A percentile compares a stretch with the other conserved stretches of the same genome.
phyloP scores from a whole-genome alignment of 208 protist genomes.

The Endotrypanum monterogeii region DNA sequence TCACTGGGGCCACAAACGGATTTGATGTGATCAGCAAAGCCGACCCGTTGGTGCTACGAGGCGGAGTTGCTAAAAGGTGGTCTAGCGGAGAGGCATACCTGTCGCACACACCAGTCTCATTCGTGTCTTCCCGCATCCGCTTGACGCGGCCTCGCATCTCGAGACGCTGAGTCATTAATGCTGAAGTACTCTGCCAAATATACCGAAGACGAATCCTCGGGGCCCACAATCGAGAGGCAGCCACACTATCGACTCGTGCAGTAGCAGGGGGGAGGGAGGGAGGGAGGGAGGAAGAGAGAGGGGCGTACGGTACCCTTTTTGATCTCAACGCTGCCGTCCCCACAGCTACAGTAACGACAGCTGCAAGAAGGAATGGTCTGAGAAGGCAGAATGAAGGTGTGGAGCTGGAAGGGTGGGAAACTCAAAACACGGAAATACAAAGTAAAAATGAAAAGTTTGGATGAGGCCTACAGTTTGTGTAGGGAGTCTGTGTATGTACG shows the following conservation, averaged over 20 bases:
- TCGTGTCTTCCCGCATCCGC: conserved; percentile 20
- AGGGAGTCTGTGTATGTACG: neutral
- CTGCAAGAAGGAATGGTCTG: neutral
- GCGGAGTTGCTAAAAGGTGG: conserved; percentile 33
- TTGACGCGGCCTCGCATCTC: conserved; percentile 8
- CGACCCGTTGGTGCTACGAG: conserved; percentile 20
- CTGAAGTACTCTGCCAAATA: neutral
- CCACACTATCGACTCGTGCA: neutral
- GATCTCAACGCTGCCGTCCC: neutral
- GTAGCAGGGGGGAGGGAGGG: neutral
- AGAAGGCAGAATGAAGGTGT: neutral
- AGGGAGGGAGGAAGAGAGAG: conserved; percentile 2
- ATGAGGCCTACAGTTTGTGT: neutral
- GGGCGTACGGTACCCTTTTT: neutral
- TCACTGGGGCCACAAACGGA: conserved; percentile 29
- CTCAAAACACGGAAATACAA: neutral
- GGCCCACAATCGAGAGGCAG: neutral
- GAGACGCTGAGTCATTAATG: neutral
- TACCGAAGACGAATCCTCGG: too few relatives aligned
- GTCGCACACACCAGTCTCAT: neutral
- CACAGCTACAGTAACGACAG: neutral
- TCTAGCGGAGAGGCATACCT: conserved; percentile 7
- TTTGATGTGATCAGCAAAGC: conserved; percentile 26
- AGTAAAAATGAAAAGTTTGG: neutral
- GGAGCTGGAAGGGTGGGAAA: neutral